Evolutionary conservation across 306 rosid genomes (phyloP).

Genomic region (Citrullus amarus): DNA sequence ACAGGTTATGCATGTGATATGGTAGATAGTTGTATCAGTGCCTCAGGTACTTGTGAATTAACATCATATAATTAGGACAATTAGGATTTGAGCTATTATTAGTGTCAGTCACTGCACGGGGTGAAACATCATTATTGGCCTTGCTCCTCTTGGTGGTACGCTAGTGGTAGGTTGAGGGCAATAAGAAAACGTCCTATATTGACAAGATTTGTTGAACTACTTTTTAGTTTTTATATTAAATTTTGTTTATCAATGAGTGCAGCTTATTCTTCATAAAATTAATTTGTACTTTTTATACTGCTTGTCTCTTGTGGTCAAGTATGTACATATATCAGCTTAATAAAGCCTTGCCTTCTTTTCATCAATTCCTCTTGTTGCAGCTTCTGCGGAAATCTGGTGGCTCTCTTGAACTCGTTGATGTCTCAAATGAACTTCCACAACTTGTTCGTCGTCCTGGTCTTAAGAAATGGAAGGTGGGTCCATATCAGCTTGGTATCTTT

Average conservation of each 20-base stretch:
- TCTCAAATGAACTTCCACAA: conserved; percentile 82
- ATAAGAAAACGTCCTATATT: not conserved
- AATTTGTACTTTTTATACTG: not conserved
- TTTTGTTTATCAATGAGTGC: not conserved
- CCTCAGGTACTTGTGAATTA: not conserved
- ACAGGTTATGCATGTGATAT: not conserved
- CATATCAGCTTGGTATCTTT: not conserved
- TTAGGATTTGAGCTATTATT: not conserved
- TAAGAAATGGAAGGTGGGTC: conserved; percentile 73
- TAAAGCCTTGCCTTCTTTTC: not conserved
- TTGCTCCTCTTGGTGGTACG: not conserved
- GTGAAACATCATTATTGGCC: not conserved
- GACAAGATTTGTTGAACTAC: not conserved
- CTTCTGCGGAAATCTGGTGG: conserved; percentile 69
- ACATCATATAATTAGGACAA: not conserved
- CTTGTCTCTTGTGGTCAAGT: not conserved
- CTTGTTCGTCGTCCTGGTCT: conserved; percentile 81
- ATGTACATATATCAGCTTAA: not conserved
- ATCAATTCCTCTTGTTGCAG: conserved; percentile 25
- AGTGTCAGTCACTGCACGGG: not conserved
- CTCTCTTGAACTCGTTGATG: conserved; percentile 75
- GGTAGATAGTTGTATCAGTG: not conserved
- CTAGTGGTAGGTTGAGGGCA: not conserved
- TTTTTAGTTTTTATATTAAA: not conserved
- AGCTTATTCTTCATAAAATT: not conserved